Percentiles rank a stretch among this genome's conserved stretches.
These are phyloP conservation scores for Penicillium mononematosum DNA, from an alignment of 495 filamentous ascomycete genomes.

Conservation along the genomic window DNA sequence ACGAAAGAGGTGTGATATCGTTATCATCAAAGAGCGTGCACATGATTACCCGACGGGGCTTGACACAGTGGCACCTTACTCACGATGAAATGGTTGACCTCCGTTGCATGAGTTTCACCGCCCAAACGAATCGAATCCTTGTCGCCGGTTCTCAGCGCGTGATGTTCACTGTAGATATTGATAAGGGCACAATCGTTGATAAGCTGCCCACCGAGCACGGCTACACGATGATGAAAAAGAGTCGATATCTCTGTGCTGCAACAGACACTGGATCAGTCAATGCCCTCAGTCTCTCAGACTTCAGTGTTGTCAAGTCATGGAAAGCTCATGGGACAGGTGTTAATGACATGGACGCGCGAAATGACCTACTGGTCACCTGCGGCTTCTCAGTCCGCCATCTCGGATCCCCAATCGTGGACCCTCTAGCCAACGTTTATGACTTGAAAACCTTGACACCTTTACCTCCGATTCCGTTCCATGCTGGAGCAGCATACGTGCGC, in stretches of 20 bases:
- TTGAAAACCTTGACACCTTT: conserved; percentile 80
- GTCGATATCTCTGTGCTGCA: conserved; percentile 86
- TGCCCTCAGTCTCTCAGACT: conserved; percentile 74
- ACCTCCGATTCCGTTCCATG: conserved; percentile 87
- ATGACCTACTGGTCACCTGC: conserved; percentile 89
- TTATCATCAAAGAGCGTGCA: conserved; percentile 76
- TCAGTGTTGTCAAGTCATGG: conserved; percentile 80
- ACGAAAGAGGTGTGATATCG: conserved; percentile 83
- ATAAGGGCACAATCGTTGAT: conserved; percentile 76
- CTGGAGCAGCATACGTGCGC: conserved; percentile 85
- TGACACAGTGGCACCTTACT: conserved; percentile 81
- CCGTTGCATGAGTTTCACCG: conserved; percentile 90
- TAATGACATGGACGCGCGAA: conserved; percentile 92
- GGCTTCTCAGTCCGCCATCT: conserved; percentile 78
- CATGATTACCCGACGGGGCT: conserved; percentile 75
- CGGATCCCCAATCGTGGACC: conserved; percentile 70
- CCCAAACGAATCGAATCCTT: conserved; percentile 78
- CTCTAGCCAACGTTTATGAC: conserved; percentile 91
- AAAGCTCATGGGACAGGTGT: conserved; percentile 80
- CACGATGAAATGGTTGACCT: conserved; percentile 77
- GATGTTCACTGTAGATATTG: conserved; percentile 89
- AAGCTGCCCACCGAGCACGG: conserved; percentile 68
- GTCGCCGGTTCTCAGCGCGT: conserved; percentile 80
- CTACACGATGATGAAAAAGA: conserved; percentile 88
- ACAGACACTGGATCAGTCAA: conserved; percentile 81